A percentile compares a stretch with the other conserved stretches of the same genome.
Evolutionary conservation across 73 alveolate genomes (phyloP).

Genomic region (Paramecium octaurelia): DNA sequence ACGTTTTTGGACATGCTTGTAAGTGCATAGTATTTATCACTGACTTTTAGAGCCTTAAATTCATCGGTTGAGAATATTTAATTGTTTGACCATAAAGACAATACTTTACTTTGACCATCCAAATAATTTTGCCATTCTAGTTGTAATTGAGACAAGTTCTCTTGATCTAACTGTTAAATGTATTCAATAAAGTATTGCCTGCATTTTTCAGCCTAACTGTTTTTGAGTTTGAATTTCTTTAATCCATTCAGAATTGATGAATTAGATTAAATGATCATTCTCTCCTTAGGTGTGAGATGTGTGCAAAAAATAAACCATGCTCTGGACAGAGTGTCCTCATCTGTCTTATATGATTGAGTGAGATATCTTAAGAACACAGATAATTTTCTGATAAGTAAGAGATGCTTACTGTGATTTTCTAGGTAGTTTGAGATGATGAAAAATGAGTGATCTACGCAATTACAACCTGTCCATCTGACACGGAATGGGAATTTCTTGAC

Average conservation of each 20-base stretch:
- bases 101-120: background rate
- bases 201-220: background rate
- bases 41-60: background rate
- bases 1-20: conserved; percentile 12
- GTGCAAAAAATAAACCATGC: conserved; percentile 6
- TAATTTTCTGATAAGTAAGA: background rate
- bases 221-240: background rate
- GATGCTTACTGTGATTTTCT: background rate
- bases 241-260: background rate
- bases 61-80: background rate
- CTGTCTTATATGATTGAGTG: background rate
- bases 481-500: conserved; percentile 18
- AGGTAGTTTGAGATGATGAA: background rate
- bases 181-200: background rate
- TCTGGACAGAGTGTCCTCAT: background rate
- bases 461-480: conserved; percentile 41
- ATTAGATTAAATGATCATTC: background rate
- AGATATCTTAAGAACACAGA: background rate
- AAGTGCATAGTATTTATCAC: conserved; percentile 14
- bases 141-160: background rate
- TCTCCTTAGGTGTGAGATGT: background rate
- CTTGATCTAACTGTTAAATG: background rate
- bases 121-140: background rate
- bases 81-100: conserved; percentile 28
- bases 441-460: background rate